Evolutionary conservation across 2,329 filamentous ascomycete genomes (phyloP).

Genomic region (Paecilomyces niveus): DNA sequence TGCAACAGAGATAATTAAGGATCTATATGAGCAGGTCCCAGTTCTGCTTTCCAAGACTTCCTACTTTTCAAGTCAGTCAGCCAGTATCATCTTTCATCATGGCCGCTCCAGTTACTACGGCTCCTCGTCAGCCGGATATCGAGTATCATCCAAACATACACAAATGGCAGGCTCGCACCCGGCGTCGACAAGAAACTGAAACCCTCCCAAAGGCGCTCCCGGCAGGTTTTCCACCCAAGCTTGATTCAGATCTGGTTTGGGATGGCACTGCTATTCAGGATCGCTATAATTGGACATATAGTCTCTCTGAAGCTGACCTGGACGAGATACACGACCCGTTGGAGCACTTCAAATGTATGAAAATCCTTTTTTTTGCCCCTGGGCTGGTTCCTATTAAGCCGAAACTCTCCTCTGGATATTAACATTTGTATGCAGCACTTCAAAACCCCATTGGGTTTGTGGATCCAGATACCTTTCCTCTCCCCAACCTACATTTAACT

Average conservation of each 20-base stretch:
- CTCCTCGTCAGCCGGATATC: conserved; percentile 24
- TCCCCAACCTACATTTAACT: conserved; percentile 26
- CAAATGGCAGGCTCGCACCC: conserved; percentile 16
- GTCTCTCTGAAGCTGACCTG: conserved; percentile 29
- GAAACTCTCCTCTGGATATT: too few relatives aligned
- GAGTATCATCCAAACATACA: conserved; percentile 19
- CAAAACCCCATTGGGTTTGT: conserved; percentile 24
- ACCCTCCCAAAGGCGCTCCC: conserved; percentile 24
- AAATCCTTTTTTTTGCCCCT: too few relatives aligned
- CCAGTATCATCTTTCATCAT: too few relatives aligned
- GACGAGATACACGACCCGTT: conserved; percentile 39
- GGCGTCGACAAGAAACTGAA: conserved; percentile 15
- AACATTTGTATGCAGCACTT: conserved; percentile 20
- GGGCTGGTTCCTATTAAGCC: too few relatives aligned
- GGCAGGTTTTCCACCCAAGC: conserved; percentile 31
- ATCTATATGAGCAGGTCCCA: too few relatives aligned
- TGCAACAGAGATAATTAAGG: too few relatives aligned
- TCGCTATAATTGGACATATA: conserved; percentile 35
- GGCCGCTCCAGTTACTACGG: too few relatives aligned
- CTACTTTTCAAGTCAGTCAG: too few relatives aligned
- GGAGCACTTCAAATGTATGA: conserved; percentile 34
- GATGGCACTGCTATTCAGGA: conserved; percentile 33
- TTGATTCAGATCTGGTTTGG: conserved; percentile 42
- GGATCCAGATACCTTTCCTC: conserved; percentile 36
- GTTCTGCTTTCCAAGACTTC: too few relatives aligned